Percentiles rank a stretch among this genome's conserved stretches.
phyloP scores from a whole-genome alignment of 176 grass and related monocot species.

The Puccinellia tenuiflora region DNA sequence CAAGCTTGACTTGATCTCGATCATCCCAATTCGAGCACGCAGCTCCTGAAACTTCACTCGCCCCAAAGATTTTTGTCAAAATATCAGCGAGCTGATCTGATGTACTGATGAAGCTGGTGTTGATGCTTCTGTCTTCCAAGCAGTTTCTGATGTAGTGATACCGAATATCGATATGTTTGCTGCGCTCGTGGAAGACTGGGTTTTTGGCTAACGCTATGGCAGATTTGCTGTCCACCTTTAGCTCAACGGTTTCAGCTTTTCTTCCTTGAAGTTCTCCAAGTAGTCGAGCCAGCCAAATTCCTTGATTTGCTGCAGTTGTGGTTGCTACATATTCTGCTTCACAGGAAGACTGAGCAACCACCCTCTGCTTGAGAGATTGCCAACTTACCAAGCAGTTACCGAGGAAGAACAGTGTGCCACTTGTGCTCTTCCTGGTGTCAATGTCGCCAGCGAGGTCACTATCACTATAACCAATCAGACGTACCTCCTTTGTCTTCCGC shows the following conservation, averaged over 20 bases:
- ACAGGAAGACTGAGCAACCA: neutral
- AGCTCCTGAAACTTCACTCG: neutral
- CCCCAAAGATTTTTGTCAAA: neutral
- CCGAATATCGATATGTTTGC: neutral
- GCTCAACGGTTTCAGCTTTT: neutral
- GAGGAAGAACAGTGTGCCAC: neutral
- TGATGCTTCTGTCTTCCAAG: neutral
- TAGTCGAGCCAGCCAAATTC: neutral
- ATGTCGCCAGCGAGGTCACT: neutral
- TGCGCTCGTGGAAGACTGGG: neutral
- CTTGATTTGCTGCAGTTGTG: neutral
- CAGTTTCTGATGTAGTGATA: neutral
- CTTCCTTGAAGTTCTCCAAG: neutral
- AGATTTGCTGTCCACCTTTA: neutral
- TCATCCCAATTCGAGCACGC: neutral
- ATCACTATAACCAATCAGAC: neutral
- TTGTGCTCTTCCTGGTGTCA: neutral
- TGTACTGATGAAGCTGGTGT: neutral
- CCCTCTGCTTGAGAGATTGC: too few relatives aligned
- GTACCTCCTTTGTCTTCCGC: neutral
- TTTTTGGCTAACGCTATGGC: neutral
- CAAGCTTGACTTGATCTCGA: neutral
- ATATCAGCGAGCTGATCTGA: neutral
- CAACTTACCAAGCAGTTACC: neutral
- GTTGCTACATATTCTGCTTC: neutral